phyloP scores from a whole-genome alignment of 2,329 filamentous ascomycete species.

The Paecilomyces sp. region DNA sequence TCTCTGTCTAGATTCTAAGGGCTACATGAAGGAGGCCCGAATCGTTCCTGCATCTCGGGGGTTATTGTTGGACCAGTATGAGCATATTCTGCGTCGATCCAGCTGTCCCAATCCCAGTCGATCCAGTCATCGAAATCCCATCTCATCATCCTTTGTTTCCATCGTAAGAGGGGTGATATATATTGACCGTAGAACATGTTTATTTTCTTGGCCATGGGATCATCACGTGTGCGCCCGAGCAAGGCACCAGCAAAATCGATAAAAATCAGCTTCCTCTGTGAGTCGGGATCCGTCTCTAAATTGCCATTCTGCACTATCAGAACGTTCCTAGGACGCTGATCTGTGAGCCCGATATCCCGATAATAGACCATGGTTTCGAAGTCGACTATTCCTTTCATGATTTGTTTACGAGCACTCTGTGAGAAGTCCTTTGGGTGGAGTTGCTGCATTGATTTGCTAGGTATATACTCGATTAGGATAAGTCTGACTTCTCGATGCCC shows the following conservation, averaged over 20 bases:
- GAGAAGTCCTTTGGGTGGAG: conserved; percentile 7
- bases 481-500: conserved; percentile 10
- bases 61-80: neutral
- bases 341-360: conserved; percentile 7
- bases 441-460: conserved; percentile 10
- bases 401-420: conserved; percentile 7
- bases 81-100: conserved; percentile 10
- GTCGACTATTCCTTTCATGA: conserved; percentile 14
- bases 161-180: neutral
- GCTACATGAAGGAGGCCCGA: too few relatives aligned
- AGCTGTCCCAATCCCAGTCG: conserved; percentile 5
- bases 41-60: neutral
- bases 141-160: conserved; percentile 9
- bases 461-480: conserved; percentile 16
- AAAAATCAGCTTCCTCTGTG: conserved; percentile 5
- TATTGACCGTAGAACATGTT: too few relatives aligned
- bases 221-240: conserved; percentile 10
- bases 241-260: conserved; percentile 12
- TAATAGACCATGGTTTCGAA: conserved; percentile 12
- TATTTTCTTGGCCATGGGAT: neutral
- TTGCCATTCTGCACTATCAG: conserved; percentile 4
- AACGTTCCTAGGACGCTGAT: conserved; percentile 12
- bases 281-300: neutral
- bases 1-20: too few relatives aligned
- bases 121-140: conserved; percentile 12